Base-by-base conservation (phyloP, 192 early-diverging fungal genomes). In the Podila clonocystis region DNA sequence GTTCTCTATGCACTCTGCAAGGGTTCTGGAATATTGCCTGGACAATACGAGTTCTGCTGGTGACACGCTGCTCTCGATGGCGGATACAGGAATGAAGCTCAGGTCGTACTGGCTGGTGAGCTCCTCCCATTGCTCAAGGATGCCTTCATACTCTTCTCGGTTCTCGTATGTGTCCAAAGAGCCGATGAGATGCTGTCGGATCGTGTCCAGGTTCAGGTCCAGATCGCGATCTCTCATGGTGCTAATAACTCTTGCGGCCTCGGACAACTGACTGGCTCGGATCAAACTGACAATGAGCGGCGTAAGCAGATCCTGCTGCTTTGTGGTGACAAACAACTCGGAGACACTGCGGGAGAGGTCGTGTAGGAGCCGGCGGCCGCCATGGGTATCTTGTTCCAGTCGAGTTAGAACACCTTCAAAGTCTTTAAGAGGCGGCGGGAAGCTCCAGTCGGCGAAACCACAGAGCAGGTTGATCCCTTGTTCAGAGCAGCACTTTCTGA, bases 91-190 rank as follows among this genome's bases (percentile, higher is more conserved):
- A 50, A 34, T 24, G 50, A 31, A 31, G 2, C 31, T 24, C 22
- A 33, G 9, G 3, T 31, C 4, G 24, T 36, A 41, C 28, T 50
- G 41, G 5, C 19, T 55, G 5, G 31, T 50, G 33, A 58, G 26
- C 5, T 26, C 41, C 6, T 80, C 77, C 77, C 77, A 80, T 31
- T 69, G 60, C 8, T 68, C 67, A 6, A 80, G 19, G 11, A 71
- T 28, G 3, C n/a, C 20, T 20, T 58, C 49, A 1, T 28, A 60
- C 29, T 63, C 36, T 29, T 50, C 24, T 24, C 58, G 22, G 17
- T 67, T 65, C 12, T 19, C 12, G 26, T 29, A 33, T 4, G 28
- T 9, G 20, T 30, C 26, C 34, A 64, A 28, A 0, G 36, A 41
- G 15, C 55, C 20, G 12, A 80, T 38, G 12, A 80, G 48, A 13